Conservation (phyloP, 805 yeast genomes). For the Candida dajiaensis region DNA sequence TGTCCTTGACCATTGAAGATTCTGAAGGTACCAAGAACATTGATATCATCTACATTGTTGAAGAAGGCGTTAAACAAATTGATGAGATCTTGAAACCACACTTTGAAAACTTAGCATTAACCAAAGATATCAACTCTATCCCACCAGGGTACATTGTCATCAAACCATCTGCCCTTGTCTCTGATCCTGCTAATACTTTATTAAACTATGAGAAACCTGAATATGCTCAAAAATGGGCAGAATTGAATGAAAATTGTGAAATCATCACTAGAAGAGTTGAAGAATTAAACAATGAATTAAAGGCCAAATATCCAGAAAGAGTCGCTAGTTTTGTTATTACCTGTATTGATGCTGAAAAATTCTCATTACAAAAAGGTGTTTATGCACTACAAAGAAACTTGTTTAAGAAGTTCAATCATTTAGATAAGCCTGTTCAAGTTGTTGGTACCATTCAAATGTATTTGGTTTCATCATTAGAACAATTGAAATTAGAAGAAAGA, state of each 20-base stretch:
- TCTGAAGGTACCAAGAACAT: conserved; percentile 69
- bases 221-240: conserved; percentile 45
- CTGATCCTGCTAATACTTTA: conserved; percentile 70
- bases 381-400: conserved; percentile 82
- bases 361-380: conserved; percentile 84
- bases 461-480: conserved; percentile 60
- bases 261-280: conserved; percentile 52
- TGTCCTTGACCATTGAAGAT: conserved; percentile 90
- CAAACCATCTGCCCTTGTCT: conserved; percentile 86
- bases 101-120: conserved; percentile 43
- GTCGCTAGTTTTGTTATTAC: conserved; percentile 66
- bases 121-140: conserved; percentile 55
- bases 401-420: conserved; percentile 65
- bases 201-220: conserved; percentile 52
- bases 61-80: conserved; percentile 62
- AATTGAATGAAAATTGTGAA: conserved; percentile 60
- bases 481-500: conserved; percentile 56
- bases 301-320: conserved; percentile 54
- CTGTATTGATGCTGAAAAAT: conserved; percentile 89
- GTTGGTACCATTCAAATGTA: conserved; percentile 95
- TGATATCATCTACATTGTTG: conserved; percentile 53
- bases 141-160: conserved; percentile 91
- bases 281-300: conserved; percentile 44
- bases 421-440: conserved; percentile 52
- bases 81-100: conserved; percentile 66